Evolutionary conservation across 2,329 filamentous ascomycete species (phyloP), one percentile per base, ranked within the genome.

Genomic region (Nigrospora osmanthi): DNA sequence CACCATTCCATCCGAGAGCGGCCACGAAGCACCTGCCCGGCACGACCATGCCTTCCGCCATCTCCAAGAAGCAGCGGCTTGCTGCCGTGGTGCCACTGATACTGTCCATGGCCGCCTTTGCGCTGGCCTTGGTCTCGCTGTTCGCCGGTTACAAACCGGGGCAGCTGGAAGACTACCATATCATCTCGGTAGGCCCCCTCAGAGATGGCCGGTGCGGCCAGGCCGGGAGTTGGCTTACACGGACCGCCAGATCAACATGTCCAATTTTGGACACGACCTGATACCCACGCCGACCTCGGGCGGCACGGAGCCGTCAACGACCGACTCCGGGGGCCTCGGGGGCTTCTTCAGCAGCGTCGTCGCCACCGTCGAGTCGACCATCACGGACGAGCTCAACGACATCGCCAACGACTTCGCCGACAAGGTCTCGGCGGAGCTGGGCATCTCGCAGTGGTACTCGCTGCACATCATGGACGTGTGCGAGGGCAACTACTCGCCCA

Each of bases 371-470:
- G 59, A 61, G 42, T 55, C 65, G 34, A 59, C 63, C 10, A 58
- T 64, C 47, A 60, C 59, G 40, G 63, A 65, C 36, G 56, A 62
- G 38, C 47, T 72, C 47, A 67, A 68, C 50, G 59, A 69, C 31
- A 54, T 72, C 32, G 58, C 61, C 6, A 63, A 66, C 45, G 60
- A 67, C 9, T 49, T 68, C 35, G 66, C 65, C 34, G 70, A 68
- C 45, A 52, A 68, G 43, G 42, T 73, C 38, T 60, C 65, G 40
- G 59, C 65, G 12, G 60, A 64, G n/a, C 58, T 75, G 28, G 71
- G 72, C 19, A 67, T 76, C 45, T 64, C 66, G 1, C 62, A 75
- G 48, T 76, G 72, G 72, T 76, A 75, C 52, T 74, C 71, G 14
- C 48, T 76, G 30, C 72, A 76, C 50, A 51, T 76, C 52, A 69